A percentile compares a stretch with the other conserved stretches of the same genome.
phyloP scores from a whole-genome alignment of 495 filamentous ascomycete genomes.

The Neurospora terricola region DNA sequence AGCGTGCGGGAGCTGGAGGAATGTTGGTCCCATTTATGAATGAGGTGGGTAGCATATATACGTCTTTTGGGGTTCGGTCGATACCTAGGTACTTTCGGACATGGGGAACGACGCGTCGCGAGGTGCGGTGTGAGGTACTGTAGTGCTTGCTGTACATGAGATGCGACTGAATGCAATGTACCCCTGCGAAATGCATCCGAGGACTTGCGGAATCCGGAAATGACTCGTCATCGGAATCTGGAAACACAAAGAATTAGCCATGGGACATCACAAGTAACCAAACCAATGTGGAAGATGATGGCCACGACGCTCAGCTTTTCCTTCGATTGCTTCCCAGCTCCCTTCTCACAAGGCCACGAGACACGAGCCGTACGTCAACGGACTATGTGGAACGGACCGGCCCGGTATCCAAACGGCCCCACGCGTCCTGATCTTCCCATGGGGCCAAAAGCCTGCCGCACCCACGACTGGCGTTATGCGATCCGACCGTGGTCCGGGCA shows the following conservation, averaged over 20 bases:
- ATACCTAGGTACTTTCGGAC: background rate
- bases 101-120: background rate
- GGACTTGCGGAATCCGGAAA: background rate
- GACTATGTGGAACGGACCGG: background rate
- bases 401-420: too few relatives aligned
- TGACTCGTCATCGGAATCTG: background rate
- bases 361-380: too few relatives aligned
- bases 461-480: background rate
- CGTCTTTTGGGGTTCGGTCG: background rate
- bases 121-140: background rate
- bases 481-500: background rate
- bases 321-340: background rate
- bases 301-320: background rate
- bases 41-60: background rate
- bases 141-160: background rate
- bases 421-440: background rate
- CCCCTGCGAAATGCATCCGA: too few relatives aligned
- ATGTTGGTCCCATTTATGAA: fast-evolving
- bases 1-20: background rate
- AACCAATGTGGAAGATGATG: background rate
- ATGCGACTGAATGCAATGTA: background rate
- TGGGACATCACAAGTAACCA: background rate
- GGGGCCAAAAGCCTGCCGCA: too few relatives aligned
- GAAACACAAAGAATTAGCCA: background rate
- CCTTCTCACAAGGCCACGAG: background rate